Base-by-base conservation (phyloP, 164 flowering plant genomes). In the Warburgia ugandensis region DNA sequence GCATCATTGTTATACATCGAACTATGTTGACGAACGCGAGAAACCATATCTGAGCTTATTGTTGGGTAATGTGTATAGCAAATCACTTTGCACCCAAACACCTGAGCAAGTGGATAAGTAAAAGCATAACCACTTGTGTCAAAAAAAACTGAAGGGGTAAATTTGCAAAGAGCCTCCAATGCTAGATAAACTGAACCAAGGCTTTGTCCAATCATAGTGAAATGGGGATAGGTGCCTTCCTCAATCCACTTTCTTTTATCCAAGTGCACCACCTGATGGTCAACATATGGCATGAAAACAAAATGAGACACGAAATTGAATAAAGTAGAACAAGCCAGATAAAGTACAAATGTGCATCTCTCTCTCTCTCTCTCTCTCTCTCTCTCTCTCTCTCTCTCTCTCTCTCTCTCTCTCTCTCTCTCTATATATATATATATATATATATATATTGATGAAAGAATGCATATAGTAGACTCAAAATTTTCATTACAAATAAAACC, bases 41-140 rank as follows among this genome's bases (percentile, higher is more conserved):
- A 80, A 36, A 88, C 59, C 99, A 94, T 94, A 63, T 92, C 94
- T 31, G 73, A 67, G 60, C 99, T 92, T 68, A 88, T 92, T 3
- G 96, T 92, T 31, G 99, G 99, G 54, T 92, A 88, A 70, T 92
- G 97, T 1, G 94, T 88, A 58, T 92, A 86, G 73, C 89, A 82
- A 42, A 92, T 56, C 57, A 92, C 94, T 65, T 73, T 83, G 73
- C 99, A 88, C 31, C 99, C 99, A 76, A 88, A 92, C 40, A 79
- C 5, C 53, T 94, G 65, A 12, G 95, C 95, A 61, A 88, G 68
- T 11, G 99, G 96, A 71, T 92, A 88, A 1, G 99, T 84, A 61
- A 92, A 88, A 26, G 99, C 96, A 77, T 92, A 88, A 49, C 99
- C 99, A 69, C 95, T 80, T 3, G 85, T 92, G 65, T 88, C 96